Evolutionary conservation across 768 basidiomycete genomes (phyloP).

Genomic region (Gymnopilus junonius): DNA sequence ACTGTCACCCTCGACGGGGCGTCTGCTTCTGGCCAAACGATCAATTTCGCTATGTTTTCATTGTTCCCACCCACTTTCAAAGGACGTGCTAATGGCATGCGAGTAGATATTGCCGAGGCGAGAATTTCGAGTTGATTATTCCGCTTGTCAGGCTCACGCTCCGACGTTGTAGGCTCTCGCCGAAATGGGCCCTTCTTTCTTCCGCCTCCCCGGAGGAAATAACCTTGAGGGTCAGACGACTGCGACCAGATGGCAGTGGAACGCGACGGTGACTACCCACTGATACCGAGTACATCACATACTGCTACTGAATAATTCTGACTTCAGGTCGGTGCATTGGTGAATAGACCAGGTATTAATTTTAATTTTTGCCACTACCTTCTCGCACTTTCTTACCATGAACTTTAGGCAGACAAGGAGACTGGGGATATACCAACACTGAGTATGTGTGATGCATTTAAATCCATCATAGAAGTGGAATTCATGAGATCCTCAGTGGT

Average conservation of each 20-base stretch:
- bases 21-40: slow-evolving; percentile 41
- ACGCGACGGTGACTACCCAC: slow-evolving; percentile 49
- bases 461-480: background rate
- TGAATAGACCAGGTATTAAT: slow-evolving; percentile 44
- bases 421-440: slow-evolving; percentile 66
- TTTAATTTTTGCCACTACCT: background rate
- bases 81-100: slow-evolving; percentile 58
- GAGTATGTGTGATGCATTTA: slow-evolving; percentile 41
- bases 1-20: slow-evolving; percentile 52
- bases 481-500: slow-evolving; percentile 40
- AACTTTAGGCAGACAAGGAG: slow-evolving; percentile 51
- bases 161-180: slow-evolving; percentile 50
- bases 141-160: too few species aligned
- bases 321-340: slow-evolving; percentile 47
- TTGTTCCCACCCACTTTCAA: slow-evolving; percentile 75
- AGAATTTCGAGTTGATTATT: background rate
- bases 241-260: slow-evolving; percentile 67
- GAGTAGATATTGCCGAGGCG: slow-evolving; percentile 61
- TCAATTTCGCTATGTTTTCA: slow-evolving; percentile 64
- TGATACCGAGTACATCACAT: background rate
- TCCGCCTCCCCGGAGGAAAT: slow-evolving; percentile 71
- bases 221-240: slow-evolving; percentile 66
- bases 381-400: background rate
- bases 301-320: background rate
- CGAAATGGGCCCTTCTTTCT: slow-evolving; percentile 61